Base-by-base conservation (phyloP, 1,284 basidiomycete genomes). In the Flammula alnicola region DNA sequence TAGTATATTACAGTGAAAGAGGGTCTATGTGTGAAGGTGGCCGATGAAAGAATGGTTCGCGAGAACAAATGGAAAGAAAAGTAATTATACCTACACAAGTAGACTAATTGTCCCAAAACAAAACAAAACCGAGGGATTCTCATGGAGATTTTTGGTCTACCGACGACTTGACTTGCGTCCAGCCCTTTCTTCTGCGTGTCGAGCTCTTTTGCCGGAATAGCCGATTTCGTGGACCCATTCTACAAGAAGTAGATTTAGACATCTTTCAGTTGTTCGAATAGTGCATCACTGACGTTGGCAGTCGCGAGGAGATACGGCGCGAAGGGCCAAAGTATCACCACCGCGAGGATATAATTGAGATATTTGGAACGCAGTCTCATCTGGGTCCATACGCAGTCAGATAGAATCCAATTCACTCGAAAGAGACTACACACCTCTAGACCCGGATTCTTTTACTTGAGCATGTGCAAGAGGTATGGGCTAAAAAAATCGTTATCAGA, bases 381-480 rank as follows among this genome's bases (percentile, higher is more conserved):
- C 87, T 84, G 60, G 22, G n/a, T n/a, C n/a, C n/a, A n/a, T n/a
- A n/a, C 60, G n/a, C 20, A 36, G 23, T 27, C 14, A 44, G 26
- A 23, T 29, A 19, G 9, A 19, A 19, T 14, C 16, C 14, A 19
- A 38, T 20, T 9, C n/a, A 12, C 35, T 23, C 19, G 20, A 25
- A 29, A 31, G 5, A 16, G 22, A 27, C 16, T 3, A 41, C 51
- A 16, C 78, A 74, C 75, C 69, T n/a, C 69, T 71, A 5, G 71
- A 73, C 22, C 73, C 67, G n/a, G 74, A 65, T 35, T 80, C 77
- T 55, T 75, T 76, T 8, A 88, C 79, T 55, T 77, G 73, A 14
- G 86, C 76, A 59, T 86, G 83, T n/a, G 79, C 72, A n/a, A 89
- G 72, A 11, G 82, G 81, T 43, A 89, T 84, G n/a, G 82, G 86